Evolutionary conservation across 176 grass and related monocot genomes (phyloP), one percentile per base, ranked within the genome.

Genomic region (Panicum miliaceum): DNA sequence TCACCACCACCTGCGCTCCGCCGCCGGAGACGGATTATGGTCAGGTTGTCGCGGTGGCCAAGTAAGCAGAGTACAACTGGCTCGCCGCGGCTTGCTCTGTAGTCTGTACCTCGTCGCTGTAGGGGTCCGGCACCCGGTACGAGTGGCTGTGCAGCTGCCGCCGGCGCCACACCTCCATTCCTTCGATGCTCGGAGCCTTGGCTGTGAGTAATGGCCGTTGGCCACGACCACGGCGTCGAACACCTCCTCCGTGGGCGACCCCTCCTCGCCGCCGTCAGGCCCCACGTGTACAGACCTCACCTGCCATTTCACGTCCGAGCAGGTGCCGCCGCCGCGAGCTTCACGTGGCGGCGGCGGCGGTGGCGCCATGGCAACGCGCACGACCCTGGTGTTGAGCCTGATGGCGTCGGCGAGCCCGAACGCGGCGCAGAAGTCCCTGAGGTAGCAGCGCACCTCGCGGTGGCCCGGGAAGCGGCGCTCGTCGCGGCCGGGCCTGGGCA

Each of bases 151-250:
- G 90, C 36, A 91, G 64, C 7, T 91, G 90, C 22, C 61, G 71
- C 7, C 85, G 47, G 4, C 22, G 67, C 90, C 82, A 88, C 4
- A 1, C 32, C 1, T 82, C 77, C 64, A 85, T 88, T 72, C 86
- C 89, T 32, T n/a, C n/a, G 26, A 88, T 81, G 0, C 12, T 2
- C 81, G 85, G 3, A 91, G 4, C 12, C 64, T 85, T 47, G 85
- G 90, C 63, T 85, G 82, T 7, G 85, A 41, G 57, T 68, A 74
- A 36, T 74, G 82, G 3, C 82, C 90, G n/a, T 0, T 51, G 36
- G 90, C 78, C 12, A 85, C 82, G 1, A 88, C 82, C 5, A 91
- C 77, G 41, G 82, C 90, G 58, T 88, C 90, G 61, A 88, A 88
- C 37, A 79, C 67, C 66, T 79, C 90, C 43, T 85, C 86, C 3